Evolutionary conservation across 1,284 basidiomycete genomes (phyloP), one percentile per base, ranked within the genome.

Genomic region (Singerocomus inundabilis): DNA sequence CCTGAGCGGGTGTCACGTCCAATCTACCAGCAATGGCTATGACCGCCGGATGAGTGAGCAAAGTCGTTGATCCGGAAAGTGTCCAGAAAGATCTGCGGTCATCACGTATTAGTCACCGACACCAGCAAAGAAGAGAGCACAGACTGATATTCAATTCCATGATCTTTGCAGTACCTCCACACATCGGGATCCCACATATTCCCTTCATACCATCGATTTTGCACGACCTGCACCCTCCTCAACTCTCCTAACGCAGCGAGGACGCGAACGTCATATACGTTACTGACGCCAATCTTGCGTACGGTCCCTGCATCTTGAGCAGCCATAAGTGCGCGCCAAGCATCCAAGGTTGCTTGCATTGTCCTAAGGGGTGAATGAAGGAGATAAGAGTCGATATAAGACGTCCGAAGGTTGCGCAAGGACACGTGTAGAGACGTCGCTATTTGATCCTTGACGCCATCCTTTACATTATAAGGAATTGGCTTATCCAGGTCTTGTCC

Each of bases 141-240:
- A 52, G 53, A 90, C 86, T 91, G 86, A 59, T 91, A 91, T 62
- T 81, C 76, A 18, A 88, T 84, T 8, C 69, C 78, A 44, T 82
- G 71, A 46, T 74, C 65, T 52, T 63, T 72, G 59, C 83, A 85
- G 57, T 81, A 84, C 45, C 65, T 64, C 56, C 78, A 71, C 5
- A 86, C 81, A 2, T 75, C 74, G 51, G 70, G 73, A 60, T 91
- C 88, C 86, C 88, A 92, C 5, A 69, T 73, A 57, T 91, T 92
- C 10, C 83, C 82, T 63, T 91, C 82, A 58, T 82, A 85, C 90
- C 90, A 92, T 46, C 88, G 69, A 66, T 91, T 91, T 68, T 91
- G 90, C 13, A 92, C 87, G 24, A 91, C 77, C 51, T 84, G 77
- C 3, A 88, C 78, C 51, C 75, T 76, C 30, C 85, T 72, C 44